phyloP scores from a whole-genome alignment of 805 yeast species.

The Kurtzmaniella cleridarum region DNA sequence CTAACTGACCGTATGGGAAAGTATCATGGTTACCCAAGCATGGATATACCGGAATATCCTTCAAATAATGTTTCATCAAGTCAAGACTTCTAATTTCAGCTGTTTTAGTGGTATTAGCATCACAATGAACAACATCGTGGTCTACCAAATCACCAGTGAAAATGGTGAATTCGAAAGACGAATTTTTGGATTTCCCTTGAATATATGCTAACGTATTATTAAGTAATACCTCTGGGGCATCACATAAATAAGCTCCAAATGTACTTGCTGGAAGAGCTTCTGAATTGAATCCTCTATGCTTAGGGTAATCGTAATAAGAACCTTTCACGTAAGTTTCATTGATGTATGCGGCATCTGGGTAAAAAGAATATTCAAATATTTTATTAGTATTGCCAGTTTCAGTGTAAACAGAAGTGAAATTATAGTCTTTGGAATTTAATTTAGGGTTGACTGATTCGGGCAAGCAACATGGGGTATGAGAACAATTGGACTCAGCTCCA shows the following conservation, averaged over 20 bases:
- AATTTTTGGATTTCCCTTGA: slow-evolving; percentile 22
- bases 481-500: slow-evolving; percentile 57
- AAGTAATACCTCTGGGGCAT: slow-evolving; percentile 57
- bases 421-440: slow-evolving; percentile 17
- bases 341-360: slow-evolving; percentile 25
- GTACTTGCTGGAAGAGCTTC: slow-evolving; percentile 46
- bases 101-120: slow-evolving; percentile 59
- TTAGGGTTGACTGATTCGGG: slow-evolving; percentile 39
- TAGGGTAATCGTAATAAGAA: slow-evolving; percentile 27
- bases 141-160: slow-evolving; percentile 76
- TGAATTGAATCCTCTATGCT: slow-evolving; percentile 13
- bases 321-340: slow-evolving; percentile 23
- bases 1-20: slow-evolving; percentile 67
- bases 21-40: slow-evolving; percentile 70
- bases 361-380: slow-evolving; percentile 18
- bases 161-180: slow-evolving; percentile 52
- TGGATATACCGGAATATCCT: slow-evolving; percentile 53
- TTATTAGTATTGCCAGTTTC: slow-evolving; percentile 8
- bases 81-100: slow-evolving; percentile 68
- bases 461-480: slow-evolving; percentile 56
- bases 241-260: slow-evolving; percentile 61
- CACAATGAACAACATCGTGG: slow-evolving; percentile 50
- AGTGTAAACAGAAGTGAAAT: slow-evolving; percentile 25
- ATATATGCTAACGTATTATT: slow-evolving; percentile 51
- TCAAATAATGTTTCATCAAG: slow-evolving; percentile 48